Evolutionary conservation across 192 early-diverging fungal species (phyloP).

Genomic region (Backusella parvicylindrica): DNA sequence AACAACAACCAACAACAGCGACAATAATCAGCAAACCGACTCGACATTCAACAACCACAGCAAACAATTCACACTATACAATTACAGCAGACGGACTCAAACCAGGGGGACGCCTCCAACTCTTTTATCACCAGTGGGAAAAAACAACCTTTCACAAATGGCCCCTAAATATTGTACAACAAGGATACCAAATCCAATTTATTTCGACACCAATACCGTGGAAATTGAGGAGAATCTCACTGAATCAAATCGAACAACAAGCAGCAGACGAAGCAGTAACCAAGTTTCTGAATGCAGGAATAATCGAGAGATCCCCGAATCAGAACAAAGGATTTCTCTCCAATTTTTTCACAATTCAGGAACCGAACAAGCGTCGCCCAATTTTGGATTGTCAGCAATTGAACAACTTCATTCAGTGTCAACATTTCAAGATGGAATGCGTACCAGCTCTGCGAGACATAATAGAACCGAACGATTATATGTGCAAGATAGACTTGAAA

Average conservation of each 20-base stretch:
- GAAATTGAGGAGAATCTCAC: background rate
- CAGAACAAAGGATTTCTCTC: background rate
- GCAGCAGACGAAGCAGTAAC: background rate
- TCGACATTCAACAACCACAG: too few relatives aligned
- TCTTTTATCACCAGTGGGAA: background rate
- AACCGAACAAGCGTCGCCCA: background rate
- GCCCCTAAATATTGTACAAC: background rate
- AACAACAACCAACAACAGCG: too few relatives aligned
- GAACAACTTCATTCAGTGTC: background rate
- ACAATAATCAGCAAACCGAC: too few relatives aligned
- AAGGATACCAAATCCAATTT: background rate
- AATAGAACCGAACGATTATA: background rate
- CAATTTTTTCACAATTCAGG: background rate
- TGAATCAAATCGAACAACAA: background rate
- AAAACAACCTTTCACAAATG: background rate
- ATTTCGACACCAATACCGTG: background rate
- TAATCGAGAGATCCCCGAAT: background rate
- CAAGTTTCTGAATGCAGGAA: background rate
- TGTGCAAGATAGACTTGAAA: background rate
- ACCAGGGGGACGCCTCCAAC: background rate
- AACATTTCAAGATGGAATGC: constrained; percentile 17
- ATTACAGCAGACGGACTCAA: background rate
- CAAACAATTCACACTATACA: background rate
- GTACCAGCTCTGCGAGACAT: background rate
- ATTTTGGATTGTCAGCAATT: background rate